phyloP scores from a whole-genome alignment of 352 stramenopile species.

The Phytophthora aleatoria region DNA sequence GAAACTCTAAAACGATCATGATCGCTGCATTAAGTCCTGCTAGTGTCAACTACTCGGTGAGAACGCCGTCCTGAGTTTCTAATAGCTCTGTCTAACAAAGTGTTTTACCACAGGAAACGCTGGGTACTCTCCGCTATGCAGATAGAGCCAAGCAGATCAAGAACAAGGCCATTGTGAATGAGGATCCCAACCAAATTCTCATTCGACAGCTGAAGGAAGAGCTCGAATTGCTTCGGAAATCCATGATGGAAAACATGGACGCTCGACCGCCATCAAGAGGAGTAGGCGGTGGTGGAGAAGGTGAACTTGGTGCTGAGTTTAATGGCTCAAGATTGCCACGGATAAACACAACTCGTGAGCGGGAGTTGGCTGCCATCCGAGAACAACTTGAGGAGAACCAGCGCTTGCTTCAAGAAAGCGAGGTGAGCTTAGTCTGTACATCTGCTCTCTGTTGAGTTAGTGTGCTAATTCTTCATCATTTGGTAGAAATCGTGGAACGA shows the following conservation, averaged over 20 bases:
- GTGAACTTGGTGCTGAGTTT: conserved; percentile 26
- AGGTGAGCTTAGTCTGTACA: conserved; percentile 38
- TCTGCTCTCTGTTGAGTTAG: not conserved
- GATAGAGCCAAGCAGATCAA: conserved; percentile 93
- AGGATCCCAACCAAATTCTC: conserved; percentile 90
- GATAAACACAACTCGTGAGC: conserved; percentile 54
- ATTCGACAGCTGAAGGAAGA: conserved; percentile 88
- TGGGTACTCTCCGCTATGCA: conserved; percentile 91
- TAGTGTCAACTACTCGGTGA: conserved; percentile 86
- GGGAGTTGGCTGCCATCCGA: conserved; percentile 61
- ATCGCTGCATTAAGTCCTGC: conserved; percentile 89
- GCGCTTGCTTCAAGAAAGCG: conserved; percentile 71
- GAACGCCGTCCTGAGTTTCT: not conserved
- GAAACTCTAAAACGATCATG: conserved; percentile 93
- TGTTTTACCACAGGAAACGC: conserved; percentile 73
- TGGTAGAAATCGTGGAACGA: conserved; percentile 82
- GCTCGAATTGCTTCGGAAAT: conserved; percentile 65
- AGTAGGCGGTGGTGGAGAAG: conserved; percentile 16
- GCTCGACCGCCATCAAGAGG: conserved; percentile 57
- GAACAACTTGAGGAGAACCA: conserved; percentile 85
- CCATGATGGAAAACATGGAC: conserved; percentile 73
- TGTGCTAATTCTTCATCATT: not conserved
- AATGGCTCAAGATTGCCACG: conserved; percentile 19
- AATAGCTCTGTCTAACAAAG: not conserved
- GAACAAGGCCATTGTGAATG: conserved; percentile 93